Percentiles rank a stretch among this genome's conserved stretches.
These are phyloP conservation scores for Cutaneotrichosporon mucoides DNA, from an alignment of 1,284 basidiomycete genomes.

Conservation along the genomic window DNA sequence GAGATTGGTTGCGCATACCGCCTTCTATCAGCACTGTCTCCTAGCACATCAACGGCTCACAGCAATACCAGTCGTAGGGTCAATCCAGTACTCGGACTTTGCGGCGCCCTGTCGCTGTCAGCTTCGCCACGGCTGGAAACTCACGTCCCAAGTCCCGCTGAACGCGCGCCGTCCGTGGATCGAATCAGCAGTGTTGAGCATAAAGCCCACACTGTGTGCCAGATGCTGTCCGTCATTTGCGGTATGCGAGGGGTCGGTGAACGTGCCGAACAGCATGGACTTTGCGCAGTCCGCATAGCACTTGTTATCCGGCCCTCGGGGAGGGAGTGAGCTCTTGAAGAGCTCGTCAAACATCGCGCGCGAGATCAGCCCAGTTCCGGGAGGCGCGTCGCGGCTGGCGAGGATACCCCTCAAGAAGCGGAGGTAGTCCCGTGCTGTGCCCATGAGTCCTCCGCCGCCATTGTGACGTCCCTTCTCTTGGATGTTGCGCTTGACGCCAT, in stretches of 20 bases:
- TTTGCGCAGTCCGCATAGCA: constrained; percentile 13
- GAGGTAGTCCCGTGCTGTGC: constrained; percentile 18
- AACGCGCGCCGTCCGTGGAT: constrained; percentile 18
- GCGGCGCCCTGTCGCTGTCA: constrained; percentile 21
- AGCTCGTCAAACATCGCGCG: constrained; percentile 23
- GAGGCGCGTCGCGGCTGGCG: constrained; percentile 4
- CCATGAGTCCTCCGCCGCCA: constrained; percentile 23
- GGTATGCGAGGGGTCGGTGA: constrained; percentile 15
- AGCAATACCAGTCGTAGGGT: constrained; percentile 22
- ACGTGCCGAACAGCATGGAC: constrained; percentile 8
- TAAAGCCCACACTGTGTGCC: constrained; percentile 13
- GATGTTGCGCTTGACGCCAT: background rate
- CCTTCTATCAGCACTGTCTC: constrained; percentile 1
- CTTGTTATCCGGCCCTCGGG: constrained; percentile 8
- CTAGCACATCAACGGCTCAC: constrained; percentile 7
- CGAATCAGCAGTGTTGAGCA: constrained; percentile 13
- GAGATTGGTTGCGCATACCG: constrained; percentile 24
- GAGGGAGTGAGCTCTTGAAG: constrained; percentile 22
- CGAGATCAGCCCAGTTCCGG: constrained; percentile 19
- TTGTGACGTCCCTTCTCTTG: background rate
- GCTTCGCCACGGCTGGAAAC: background rate
- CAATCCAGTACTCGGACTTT: constrained; percentile 27
- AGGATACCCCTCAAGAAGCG: constrained; percentile 19
- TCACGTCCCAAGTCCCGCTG: constrained; percentile 23
- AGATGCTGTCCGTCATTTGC: constrained; percentile 9